A percentile compares a stretch with the other conserved stretches of the same genome.
These are phyloP conservation scores for Volvariella surrecta DNA, from an alignment of 1,284 basidiomycete species.

Conservation along the genomic window DNA sequence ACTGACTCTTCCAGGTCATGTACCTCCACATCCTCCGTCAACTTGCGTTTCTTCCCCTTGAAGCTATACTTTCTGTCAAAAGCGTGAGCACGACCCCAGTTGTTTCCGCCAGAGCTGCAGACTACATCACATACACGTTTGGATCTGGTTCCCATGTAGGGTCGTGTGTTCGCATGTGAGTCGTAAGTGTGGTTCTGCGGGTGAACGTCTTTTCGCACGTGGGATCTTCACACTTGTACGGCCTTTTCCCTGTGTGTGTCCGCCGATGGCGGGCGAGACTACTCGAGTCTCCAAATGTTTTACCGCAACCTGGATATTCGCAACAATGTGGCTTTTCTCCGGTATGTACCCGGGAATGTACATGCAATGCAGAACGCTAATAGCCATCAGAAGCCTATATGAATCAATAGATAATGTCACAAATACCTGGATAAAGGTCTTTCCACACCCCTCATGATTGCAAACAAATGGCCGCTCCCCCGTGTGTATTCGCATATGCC, in stretches of 20 bases:
- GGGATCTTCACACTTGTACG: conserved; percentile 73
- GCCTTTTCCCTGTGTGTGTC: conserved; percentile 78
- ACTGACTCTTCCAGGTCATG: conserved; percentile 58
- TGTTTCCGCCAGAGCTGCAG: conserved; percentile 4
- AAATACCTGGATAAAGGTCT: conserved; percentile 77
- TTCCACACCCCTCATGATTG: conserved; percentile 62
- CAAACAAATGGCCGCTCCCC: conserved; percentile 82
- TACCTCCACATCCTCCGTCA: conserved; percentile 41
- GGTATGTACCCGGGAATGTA: conserved; percentile 81
- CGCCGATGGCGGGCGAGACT: conserved; percentile 83
- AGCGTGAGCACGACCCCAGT: conserved; percentile 9
- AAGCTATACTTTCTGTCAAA: conserved; percentile 60
- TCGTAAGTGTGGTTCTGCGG: conserved; percentile 68
- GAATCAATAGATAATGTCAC: conserved; percentile 10
- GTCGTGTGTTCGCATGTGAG: conserved; percentile 79
- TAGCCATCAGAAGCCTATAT: conserved; percentile 10
- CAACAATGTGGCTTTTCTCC: conserved; percentile 87
- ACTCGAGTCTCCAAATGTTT: conserved; percentile 83
- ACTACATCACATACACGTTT: conserved; percentile 49
- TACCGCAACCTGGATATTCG: conserved; percentile 77
- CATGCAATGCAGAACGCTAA: conserved; percentile 78
- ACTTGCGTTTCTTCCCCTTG: conserved; percentile 57
- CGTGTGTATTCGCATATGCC: conserved; percentile 84
- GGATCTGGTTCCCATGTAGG: conserved; percentile 76
- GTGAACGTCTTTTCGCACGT: conserved; percentile 82